Evolutionary conservation across 139 green algal genomes (phyloP).

Genomic region (Zygnema cylindricum): DNA sequence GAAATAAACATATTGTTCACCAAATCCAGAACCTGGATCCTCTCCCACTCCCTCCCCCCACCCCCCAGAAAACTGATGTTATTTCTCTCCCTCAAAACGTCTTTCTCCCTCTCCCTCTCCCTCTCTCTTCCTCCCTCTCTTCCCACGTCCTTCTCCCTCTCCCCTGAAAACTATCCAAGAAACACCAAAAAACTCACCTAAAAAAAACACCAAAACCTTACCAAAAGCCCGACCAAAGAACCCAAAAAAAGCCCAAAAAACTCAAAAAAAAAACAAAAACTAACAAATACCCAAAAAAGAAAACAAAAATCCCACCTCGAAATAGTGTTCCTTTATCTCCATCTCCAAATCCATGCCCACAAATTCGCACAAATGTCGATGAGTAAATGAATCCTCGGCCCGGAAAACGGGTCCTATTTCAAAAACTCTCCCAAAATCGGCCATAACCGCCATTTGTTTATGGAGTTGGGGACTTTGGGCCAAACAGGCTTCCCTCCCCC

Average conservation of each 20-base stretch:
- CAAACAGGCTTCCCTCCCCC: conserved; percentile 85
- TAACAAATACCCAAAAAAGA: neutral
- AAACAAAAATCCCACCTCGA: no score
- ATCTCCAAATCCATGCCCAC: conserved; percentile 99
- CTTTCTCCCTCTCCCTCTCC: no score
- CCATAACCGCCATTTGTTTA: conserved; percentile 98
- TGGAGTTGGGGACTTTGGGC: conserved; percentile 95
- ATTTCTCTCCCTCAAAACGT: no score
- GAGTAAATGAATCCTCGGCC: conserved; percentile 93
- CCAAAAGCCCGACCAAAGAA: neutral
- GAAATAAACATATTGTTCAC: conserved; percentile 89
- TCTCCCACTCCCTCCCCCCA: neutral
- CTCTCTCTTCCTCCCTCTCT: no score
- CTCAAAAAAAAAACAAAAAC: no score
- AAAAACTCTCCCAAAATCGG: conserved; percentile 91
- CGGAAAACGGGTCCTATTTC: conserved; percentile 97
- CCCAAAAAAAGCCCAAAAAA: no score
- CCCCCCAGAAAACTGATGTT: no score
- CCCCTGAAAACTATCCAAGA: neutral
- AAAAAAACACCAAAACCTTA: neutral
- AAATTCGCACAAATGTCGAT: conserved; percentile 99
- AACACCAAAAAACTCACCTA: neutral
- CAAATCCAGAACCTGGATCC: conserved; percentile 81
- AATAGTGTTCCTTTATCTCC: conserved; percentile 95
- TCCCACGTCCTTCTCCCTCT: neutral